phyloP scores from a whole-genome alignment of 1,139 yeast genomes.

The Wickerhamomyces sp. region DNA sequence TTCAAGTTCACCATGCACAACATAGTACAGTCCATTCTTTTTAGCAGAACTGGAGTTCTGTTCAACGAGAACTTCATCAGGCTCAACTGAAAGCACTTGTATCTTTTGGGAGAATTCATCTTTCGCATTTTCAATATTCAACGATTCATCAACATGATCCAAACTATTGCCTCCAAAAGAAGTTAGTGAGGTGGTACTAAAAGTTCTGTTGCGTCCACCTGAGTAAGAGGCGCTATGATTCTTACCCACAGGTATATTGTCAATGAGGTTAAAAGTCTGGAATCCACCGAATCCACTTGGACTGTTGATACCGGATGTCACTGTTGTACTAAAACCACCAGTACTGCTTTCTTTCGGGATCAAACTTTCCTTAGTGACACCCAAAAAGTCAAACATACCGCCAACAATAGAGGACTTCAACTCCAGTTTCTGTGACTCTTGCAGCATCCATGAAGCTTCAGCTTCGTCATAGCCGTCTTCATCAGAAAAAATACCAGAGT shows the following conservation, averaged over 20 bases:
- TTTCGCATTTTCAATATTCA: conserved; percentile 49
- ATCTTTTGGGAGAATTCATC: conserved; percentile 60
- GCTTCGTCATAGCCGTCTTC: conserved; percentile 27
- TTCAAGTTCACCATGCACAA: conserved; percentile 72
- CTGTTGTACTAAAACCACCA: not conserved
- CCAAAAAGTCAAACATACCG: conserved; percentile 66
- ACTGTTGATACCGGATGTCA: conserved; percentile 18
- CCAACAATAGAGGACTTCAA: conserved; percentile 69
- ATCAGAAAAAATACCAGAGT: not conserved
- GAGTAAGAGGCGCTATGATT: not conserved
- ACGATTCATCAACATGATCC: conserved; percentile 7
- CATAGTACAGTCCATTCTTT: conserved; percentile 72
- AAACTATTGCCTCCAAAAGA: not conserved
- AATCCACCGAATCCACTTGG: conserved; percentile 18
- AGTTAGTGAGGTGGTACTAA: not conserved
- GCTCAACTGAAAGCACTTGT: conserved; percentile 48
- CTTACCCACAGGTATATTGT: not conserved
- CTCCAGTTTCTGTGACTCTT: conserved; percentile 73
- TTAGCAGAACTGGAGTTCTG: conserved; percentile 44
- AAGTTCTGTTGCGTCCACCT: not conserved
- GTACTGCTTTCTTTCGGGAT: conserved; percentile 13
- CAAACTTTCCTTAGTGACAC: conserved; percentile 48
- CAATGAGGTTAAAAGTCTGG: conserved; percentile 8
- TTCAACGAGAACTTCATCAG: conserved; percentile 53
- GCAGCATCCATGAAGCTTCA: conserved; percentile 53